Evolutionary conservation across 345 rosid genomes (phyloP).

Genomic region (Crucihimalaya himalaica): DNA sequence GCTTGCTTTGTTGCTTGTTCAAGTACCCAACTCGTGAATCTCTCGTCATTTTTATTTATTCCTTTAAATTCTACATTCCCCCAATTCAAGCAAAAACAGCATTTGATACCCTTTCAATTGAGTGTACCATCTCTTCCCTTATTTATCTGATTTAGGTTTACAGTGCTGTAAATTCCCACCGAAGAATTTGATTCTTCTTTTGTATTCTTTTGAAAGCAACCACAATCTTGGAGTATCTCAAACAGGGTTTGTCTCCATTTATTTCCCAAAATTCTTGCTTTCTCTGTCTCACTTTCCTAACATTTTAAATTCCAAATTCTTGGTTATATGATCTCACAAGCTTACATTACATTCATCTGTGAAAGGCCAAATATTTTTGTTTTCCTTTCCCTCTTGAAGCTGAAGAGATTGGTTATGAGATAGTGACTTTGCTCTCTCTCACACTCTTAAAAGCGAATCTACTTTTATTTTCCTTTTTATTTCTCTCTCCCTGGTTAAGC

Average conservation of each 20-base stretch:
- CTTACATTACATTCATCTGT: slow-evolving; percentile 8
- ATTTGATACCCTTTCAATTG: slow-evolving; percentile 58
- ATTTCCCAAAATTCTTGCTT: slow-evolving; percentile 12
- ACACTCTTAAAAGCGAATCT: slow-evolving; percentile 68
- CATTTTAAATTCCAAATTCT: slow-evolving; percentile 25
- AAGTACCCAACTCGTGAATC: slow-evolving; percentile 48
- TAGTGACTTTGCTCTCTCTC: slow-evolving; percentile 42
- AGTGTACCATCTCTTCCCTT: slow-evolving; percentile 46
- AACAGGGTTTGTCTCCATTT: slow-evolving; percentile 44
- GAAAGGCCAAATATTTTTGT: background rate
- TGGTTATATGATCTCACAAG: slow-evolving; percentile 48
- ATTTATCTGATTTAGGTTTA: slow-evolving; percentile 43
- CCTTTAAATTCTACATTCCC: slow-evolving; percentile 18
- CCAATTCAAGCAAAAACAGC: slow-evolving; percentile 54
- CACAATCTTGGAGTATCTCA: slow-evolving; percentile 52
- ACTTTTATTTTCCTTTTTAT: slow-evolving; percentile 46
- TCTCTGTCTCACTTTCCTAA: slow-evolving; percentile 16
- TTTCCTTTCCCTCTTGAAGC: slow-evolving; percentile 22
- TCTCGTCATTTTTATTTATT: slow-evolving; percentile 5
- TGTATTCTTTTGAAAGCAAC: slow-evolving; percentile 43
- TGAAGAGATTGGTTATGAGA: slow-evolving; percentile 42
- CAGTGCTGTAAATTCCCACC: slow-evolving; percentile 43
- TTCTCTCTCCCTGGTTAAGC: background rate
- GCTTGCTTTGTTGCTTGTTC: slow-evolving; percentile 54
- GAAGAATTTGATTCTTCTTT: slow-evolving; percentile 54